Conservation (phyloP, 2,329 filamentous ascomycete species). For the Herpomyces periplanetae region DNA sequence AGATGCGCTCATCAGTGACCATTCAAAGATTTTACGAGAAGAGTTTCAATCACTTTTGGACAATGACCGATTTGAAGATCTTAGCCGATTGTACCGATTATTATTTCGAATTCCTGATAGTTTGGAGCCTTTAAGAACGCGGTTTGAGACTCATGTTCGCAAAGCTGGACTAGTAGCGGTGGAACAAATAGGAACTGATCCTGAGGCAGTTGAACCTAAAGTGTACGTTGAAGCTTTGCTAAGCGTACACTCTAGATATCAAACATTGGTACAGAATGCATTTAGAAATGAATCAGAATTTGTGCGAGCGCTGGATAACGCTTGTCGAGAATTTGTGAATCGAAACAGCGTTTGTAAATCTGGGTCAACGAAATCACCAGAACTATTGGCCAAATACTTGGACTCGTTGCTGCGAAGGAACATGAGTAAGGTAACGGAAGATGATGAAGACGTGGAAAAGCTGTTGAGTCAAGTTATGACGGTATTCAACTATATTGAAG, state of each 20-base stretch:
- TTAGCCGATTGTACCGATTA: constrained; percentile 80
- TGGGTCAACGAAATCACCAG: constrained; percentile 68
- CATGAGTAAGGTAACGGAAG: constrained; percentile 63
- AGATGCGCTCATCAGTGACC: constrained; percentile 51
- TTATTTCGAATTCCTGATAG: constrained; percentile 63
- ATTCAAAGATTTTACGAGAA: constrained; percentile 48
- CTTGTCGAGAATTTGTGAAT: constrained; percentile 91
- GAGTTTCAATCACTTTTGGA: constrained; percentile 83
- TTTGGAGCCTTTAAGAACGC: constrained; percentile 43
- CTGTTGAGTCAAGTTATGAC: constrained; percentile 83
- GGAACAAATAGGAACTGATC: constrained; percentile 47
- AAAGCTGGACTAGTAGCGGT: constrained; percentile 61
- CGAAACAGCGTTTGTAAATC: constrained; percentile 81
- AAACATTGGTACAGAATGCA: constrained; percentile 53
- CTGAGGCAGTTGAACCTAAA: constrained; percentile 64
- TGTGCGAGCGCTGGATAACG: constrained; percentile 75
- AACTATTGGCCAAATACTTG: constrained; percentile 75
- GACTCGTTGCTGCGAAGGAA: constrained; percentile 75
- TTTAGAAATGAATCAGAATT: constrained; percentile 92
- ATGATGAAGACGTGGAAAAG: constrained; percentile 62
- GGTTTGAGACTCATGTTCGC: constrained; percentile 68
- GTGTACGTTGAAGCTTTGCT: constrained; percentile 79
- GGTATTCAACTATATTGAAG: constrained; percentile 97
- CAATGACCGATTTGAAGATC: constrained; percentile 72
- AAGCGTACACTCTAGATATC: constrained; percentile 75